Base-by-base conservation (phyloP, 768 basidiomycete genomes). In the Candolleomyces eurysporus region DNA sequence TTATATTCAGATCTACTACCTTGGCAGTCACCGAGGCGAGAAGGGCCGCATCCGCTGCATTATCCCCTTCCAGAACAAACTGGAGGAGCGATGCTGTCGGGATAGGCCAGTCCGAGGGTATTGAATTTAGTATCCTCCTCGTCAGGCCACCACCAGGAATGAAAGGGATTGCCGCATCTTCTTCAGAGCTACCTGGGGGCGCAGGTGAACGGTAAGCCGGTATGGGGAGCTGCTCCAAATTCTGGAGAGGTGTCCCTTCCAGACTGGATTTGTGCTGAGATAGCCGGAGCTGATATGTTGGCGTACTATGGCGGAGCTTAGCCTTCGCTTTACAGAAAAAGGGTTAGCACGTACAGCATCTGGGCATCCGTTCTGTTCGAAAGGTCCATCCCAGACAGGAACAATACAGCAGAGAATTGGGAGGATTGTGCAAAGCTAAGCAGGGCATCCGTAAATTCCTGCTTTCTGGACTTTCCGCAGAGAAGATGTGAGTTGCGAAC, bases 11-110 rank as follows among this genome's bases (percentile, higher is more conserved):
- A 3, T 72, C 78, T 32, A 89, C 57, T 4, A 82, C 77, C 63
- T 81, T 85, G 46, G 78, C 75, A 7, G 81, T 77, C 30, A 81
- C 83, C 5, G 76, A 74, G 3, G 90, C 88, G 46, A 91, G 76
- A 40, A 86, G 68, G 19, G 78, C 76, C 0, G 92, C 91, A 70
- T 94, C 92, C 17, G 70, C 77, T 61, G 87, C 79, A 66, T 94
- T 94, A 70, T 94, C 92, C 2, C 92, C 92, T 68, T 94, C 92
- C 61, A 90, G 77, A 11, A 86, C 91, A 68, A 91, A 94, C 51
- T 91, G 89, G 52, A 92, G 75, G 10, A 94, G 71, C 16, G 82
- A 77, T 0, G 81, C 84, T 0, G 80, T 82, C 22, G 88, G 87
- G 46, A 83, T 78, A 19, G 76, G 66, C 80, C 83, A 85, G 43